Evolutionary conservation across 106 monocot species (phyloP).

Genomic region (Dendrobium huoshanense): DNA sequence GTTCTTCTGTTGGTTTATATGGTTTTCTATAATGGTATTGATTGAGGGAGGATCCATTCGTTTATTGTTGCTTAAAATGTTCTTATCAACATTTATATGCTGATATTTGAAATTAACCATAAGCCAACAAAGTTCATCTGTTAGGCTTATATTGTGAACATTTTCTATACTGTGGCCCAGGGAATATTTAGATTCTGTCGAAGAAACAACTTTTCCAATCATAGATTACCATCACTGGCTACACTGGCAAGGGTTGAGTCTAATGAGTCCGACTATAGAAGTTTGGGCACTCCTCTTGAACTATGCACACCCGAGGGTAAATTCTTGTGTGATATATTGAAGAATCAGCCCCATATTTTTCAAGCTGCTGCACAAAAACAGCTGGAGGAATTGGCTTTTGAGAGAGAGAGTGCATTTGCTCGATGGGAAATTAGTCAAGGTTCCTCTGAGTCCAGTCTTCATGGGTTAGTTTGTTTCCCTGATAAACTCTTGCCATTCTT

Average conservation of each 20-base stretch:
- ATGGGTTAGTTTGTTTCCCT: slow-evolving; percentile 39
- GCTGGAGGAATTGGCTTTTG: slow-evolving; percentile 38
- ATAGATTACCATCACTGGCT: slow-evolving; percentile 13
- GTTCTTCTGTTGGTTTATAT: neutral
- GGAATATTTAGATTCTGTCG: slow-evolving; percentile 2
- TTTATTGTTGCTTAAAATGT: neutral
- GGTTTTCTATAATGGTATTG: neutral
- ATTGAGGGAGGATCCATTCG: too few relatives aligned
- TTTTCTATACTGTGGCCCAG: slow-evolving; percentile 11
- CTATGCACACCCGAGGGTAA: slow-evolving; percentile 41
- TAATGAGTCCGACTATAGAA: slow-evolving; percentile 27
- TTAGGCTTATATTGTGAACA: neutral
- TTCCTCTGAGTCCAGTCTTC: slow-evolving; percentile 44
- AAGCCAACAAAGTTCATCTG: too few relatives aligned
- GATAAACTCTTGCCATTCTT: neutral
- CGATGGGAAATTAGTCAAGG: slow-evolving; percentile 39
- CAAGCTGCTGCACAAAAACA: slow-evolving; percentile 31
- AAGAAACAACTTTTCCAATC: slow-evolving; percentile 1
- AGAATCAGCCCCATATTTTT: slow-evolving; percentile 58
- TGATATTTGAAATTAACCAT: too few relatives aligned
- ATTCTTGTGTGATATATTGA: slow-evolving; percentile 44
- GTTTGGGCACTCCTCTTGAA: slow-evolving; percentile 44
- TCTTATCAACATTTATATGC: neutral
- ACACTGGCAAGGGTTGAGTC: slow-evolving; percentile 27
- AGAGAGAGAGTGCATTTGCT: slow-evolving; percentile 38